phyloP scores from a whole-genome alignment of 352 stramenopile genomes.

The Thraustochytrium sp. region DNA sequence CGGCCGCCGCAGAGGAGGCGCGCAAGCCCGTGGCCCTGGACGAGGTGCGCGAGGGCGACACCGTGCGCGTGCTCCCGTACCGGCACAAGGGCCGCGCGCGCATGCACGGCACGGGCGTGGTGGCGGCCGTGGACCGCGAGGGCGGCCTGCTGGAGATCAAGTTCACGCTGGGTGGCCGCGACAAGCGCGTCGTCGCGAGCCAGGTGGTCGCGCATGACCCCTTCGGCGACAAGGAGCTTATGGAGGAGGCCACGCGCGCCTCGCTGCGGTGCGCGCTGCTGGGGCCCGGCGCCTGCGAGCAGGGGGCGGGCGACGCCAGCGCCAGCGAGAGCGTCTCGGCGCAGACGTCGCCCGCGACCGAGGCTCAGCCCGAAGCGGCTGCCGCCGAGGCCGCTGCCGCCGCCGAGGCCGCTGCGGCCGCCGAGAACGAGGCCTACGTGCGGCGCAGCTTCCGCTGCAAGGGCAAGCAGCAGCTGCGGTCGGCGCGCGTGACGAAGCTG shows the following conservation, averaged over 20 bases:
- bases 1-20: neutral
- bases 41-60: neutral
- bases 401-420: too few relatives aligned
- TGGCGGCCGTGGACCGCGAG: neutral
- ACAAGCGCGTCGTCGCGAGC: neutral
- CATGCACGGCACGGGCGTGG: neutral
- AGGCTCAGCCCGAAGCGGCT: too few relatives aligned
- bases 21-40: neutral
- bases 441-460: slow-evolving; percentile 20
- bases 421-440: neutral
- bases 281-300: neutral
- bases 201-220: neutral
- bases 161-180: neutral
- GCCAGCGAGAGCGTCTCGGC: neutral
- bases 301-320: neutral
- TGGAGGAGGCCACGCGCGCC: neutral
- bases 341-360: neutral
- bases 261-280: neutral
- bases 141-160: neutral
- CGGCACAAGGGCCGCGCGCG: neutral
- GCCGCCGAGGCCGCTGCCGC: too few relatives aligned
- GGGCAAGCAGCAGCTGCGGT: neutral
- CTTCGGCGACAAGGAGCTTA: neutral
- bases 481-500: neutral
- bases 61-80: neutral